Evolutionary conservation across 768 basidiomycete species (phyloP).

Genomic region (Nidularia pulvinata): DNA sequence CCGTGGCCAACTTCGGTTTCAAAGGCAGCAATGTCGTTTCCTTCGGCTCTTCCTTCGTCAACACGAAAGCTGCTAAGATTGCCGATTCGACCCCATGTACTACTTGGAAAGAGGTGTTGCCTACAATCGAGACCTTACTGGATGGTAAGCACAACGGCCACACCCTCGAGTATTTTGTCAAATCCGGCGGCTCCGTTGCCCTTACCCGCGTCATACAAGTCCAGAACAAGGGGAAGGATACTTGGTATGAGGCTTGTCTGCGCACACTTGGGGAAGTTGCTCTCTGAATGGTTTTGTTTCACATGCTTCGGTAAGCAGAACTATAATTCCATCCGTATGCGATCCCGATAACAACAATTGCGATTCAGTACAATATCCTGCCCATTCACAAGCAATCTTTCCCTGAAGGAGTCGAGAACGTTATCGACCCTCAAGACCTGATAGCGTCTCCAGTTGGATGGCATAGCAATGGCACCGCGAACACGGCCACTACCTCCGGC

Average conservation of each 20-base stretch:
- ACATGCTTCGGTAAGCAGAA: slow-evolving; percentile 28
- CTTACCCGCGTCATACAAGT: slow-evolving; percentile 41
- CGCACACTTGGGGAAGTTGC: slow-evolving; percentile 46
- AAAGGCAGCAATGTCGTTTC: slow-evolving; percentile 24
- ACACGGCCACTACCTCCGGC: slow-evolving; percentile 21
- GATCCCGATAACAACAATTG: background rate
- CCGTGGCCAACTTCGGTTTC: slow-evolving; percentile 29
- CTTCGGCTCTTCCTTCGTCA: slow-evolving; percentile 29
- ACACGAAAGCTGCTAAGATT: slow-evolving; percentile 17
- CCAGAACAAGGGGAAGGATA: slow-evolving; percentile 27
- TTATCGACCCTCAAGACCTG: slow-evolving; percentile 46
- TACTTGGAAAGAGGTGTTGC: slow-evolving; percentile 30
- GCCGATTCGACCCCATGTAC: slow-evolving; percentile 37
- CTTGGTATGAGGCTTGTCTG: slow-evolving; percentile 65
- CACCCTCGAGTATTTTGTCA: slow-evolving; percentile 41
- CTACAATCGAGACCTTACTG: slow-evolving; percentile 29
- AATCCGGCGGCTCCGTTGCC: slow-evolving; percentile 31
- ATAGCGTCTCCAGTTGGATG: slow-evolving; percentile 47
- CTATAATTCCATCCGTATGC: no score
- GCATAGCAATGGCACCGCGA: slow-evolving; percentile 21
- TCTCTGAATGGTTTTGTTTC: slow-evolving; percentile 50
- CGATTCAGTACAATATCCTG: slow-evolving; percentile 32
- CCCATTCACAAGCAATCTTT: slow-evolving; percentile 43
- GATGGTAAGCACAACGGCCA: slow-evolving; percentile 34
- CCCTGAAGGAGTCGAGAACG: slow-evolving; percentile 39